phyloP scores from a whole-genome alignment of 192 early-diverging fungal species.

The Neocallimastix lanati region DNA sequence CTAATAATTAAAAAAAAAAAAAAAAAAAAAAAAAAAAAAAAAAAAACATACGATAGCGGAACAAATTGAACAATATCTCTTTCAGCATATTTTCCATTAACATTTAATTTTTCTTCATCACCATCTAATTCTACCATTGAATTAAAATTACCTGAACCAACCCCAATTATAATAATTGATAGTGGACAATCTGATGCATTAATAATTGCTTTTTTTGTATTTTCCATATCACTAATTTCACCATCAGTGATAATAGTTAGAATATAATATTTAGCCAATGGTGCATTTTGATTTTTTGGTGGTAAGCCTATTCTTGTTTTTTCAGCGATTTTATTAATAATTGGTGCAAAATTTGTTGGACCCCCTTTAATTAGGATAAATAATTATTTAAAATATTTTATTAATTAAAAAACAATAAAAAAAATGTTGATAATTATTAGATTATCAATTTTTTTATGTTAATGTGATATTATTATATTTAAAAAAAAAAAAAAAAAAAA shows the following conservation, averaged over 20 bases:
- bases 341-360: not conserved
- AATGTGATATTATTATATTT: no score
- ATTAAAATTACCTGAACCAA: not conserved
- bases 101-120: not conserved
- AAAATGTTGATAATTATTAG: no score
- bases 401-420: no score
- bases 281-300: not conserved
- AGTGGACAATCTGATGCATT: not conserved
- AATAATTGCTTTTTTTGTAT: not conserved
- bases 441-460: no score
- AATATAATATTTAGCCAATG: not conserved
- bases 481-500: no score
- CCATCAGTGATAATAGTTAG: not conserved
- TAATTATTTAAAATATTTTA: no score
- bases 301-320: not conserved
- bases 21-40: not conserved
- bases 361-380: not conserved
- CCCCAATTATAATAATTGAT: not conserved
- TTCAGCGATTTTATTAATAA: not conserved
- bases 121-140: not conserved
- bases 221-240: not conserved
- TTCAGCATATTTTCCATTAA: not conserved
- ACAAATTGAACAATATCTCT: not conserved
- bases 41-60: not conserved
- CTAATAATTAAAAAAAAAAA: no score